phyloP scores from a whole-genome alignment of 371 early-diverging fungal species.

The Mucor saturninus region DNA sequence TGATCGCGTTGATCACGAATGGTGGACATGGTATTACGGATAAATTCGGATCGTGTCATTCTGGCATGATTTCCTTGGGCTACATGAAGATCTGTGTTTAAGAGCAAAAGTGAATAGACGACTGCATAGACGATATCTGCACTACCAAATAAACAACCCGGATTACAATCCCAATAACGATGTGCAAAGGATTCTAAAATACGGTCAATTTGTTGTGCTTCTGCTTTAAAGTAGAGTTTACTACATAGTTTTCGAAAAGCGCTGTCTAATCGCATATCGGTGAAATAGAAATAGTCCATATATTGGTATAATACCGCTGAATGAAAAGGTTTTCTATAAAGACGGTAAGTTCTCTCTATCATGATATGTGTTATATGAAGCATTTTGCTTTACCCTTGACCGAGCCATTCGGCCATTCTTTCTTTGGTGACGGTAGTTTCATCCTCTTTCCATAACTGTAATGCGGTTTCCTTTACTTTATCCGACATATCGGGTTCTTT shows the following conservation, averaged over 20 bases:
- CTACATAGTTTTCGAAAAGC: conserved; percentile 79
- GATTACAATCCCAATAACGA: conserved; percentile 86
- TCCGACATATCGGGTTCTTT: conserved; percentile 14
- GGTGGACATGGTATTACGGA: conserved; percentile 64
- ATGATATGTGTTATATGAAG: no score
- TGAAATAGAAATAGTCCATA: conserved; percentile 79
- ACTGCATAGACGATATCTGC: conserved; percentile 85
- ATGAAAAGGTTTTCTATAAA: conserved; percentile 52
- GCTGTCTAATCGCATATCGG: conserved; percentile 71
- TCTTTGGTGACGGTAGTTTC: conserved; percentile 29
- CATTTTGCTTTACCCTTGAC: conserved; percentile 28
- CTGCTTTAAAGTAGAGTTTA: conserved; percentile 83
- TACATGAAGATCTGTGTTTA: conserved; percentile 93
- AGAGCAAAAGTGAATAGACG: conserved; percentile 82
- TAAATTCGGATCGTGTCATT: conserved; percentile 68
- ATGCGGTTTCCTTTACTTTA: conserved; percentile 22
- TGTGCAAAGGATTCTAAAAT: conserved; percentile 80
- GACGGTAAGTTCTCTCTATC: not conserved
- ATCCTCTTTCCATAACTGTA: conserved; percentile 32
- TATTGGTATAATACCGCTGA: conserved; percentile 64
- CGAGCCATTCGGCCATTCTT: conserved; percentile 39
- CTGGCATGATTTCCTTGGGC: conserved; percentile 71
- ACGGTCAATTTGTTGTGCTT: conserved; percentile 91
- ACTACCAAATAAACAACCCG: conserved; percentile 56
- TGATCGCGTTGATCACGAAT: conserved; percentile 48